Evolutionary conservation across 83 land plant species (phyloP), one percentile per base, ranked within the genome.

Genomic region (Picea mariana): DNA sequence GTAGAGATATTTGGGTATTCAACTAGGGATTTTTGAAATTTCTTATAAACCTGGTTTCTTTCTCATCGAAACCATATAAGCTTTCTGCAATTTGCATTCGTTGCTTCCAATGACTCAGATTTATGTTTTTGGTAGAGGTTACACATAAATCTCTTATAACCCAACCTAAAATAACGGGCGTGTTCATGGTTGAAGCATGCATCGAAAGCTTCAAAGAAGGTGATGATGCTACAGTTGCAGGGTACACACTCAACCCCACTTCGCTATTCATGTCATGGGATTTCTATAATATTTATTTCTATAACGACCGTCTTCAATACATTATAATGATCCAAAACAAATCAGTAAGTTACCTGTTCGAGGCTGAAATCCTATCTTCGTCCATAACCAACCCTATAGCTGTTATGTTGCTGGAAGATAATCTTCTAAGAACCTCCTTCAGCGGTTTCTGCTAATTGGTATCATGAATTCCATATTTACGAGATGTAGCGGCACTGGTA

Each of bases 401-500:
- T 38, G 44, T 40, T 38, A 9, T 13, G 47, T 38, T 69, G 16
- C 21, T 13, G 11, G 8, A 40, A 38, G 75, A 69, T 69, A 38
- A 69, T n/a, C 75, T 71, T 71, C 75, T 47, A 27, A 38, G 9
- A 21, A 40, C 47, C 49, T 71, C 5, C 64, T 58, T 21, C 26
- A 61, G 2, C 40, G 17, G 62, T 78, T 61, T 78, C 34, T 23
- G 38, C 16, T 60, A 78, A 61, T 6, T 78, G 80, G 20, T 58
- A 24, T 27, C 27, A 58, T n/a, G 66, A 1, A 9, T 59, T 62
- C 23, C 18, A 64, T 60, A 62, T 49, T 59, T 27, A 21, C 75
- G 20, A 40, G 61, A 77, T 78, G 52, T 24, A 85, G 84, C 26
- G 92, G 92, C 61, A 88, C 65, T 27, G 93, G 94, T 1, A 67